Conservation (phyloP, 768 basidiomycete genomes). For the Collybia sordida region DNA sequence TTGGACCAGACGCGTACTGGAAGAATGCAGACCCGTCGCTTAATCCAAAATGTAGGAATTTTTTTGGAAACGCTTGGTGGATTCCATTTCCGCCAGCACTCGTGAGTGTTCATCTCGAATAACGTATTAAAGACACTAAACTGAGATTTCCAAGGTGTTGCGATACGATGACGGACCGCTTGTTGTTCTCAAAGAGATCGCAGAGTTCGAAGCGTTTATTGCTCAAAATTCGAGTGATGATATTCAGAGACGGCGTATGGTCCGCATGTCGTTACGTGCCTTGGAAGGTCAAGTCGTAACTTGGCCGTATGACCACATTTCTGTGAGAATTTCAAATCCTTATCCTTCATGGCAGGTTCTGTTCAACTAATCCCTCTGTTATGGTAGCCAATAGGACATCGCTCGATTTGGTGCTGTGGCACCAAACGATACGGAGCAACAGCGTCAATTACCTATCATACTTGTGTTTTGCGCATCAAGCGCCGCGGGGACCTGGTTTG, state of each 20-base stretch:
- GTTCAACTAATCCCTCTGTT: not conserved
- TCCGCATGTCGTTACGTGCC: slow-evolving; percentile 63
- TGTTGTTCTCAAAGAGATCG: slow-evolving; percentile 42
- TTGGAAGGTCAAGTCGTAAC: slow-evolving; percentile 60
- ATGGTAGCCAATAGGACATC: slow-evolving; percentile 45
- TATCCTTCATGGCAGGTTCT: not conserved
- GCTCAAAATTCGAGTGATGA: slow-evolving; percentile 55
- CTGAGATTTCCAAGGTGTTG: slow-evolving; percentile 47
- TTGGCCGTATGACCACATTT: slow-evolving; percentile 64
- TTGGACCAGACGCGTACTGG: slow-evolving; percentile 80
- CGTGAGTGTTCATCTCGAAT: slow-evolving; percentile 31
- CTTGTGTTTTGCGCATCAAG: slow-evolving; percentile 49
- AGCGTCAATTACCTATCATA: slow-evolving; percentile 43
- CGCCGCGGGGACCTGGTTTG: slow-evolving; percentile 51
- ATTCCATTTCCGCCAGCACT: slow-evolving; percentile 77
- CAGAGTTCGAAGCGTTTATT: slow-evolving; percentile 59
- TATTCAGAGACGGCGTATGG: slow-evolving; percentile 49
- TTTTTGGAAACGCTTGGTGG: slow-evolving; percentile 80
- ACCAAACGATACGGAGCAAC: slow-evolving; percentile 50
- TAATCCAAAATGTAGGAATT: slow-evolving; percentile 39
- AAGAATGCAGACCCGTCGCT: slow-evolving; percentile 30
- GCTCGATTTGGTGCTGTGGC: slow-evolving; percentile 42
- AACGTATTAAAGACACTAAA: not conserved
- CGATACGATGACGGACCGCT: slow-evolving; percentile 64
- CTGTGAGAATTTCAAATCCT: slow-evolving; percentile 33